A percentile compares a stretch with the other conserved stretches of the same genome.
These are phyloP conservation scores for Xylaria sp. DNA, from an alignment of 2,329 filamentous ascomycete genomes.

Conservation along the genomic window DNA sequence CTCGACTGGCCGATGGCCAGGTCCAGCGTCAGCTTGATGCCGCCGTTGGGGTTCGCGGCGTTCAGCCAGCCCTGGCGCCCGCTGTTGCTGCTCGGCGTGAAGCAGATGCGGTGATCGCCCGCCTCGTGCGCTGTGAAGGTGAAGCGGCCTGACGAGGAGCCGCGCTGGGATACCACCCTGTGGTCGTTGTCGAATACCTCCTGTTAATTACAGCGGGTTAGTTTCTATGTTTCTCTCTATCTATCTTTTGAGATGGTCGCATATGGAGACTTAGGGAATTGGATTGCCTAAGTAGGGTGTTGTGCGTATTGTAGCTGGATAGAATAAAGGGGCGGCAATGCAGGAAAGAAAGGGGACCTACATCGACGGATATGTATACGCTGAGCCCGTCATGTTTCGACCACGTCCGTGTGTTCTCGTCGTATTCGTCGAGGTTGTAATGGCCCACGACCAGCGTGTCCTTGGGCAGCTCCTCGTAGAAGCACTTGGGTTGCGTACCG, in stretches of 20 bases:
- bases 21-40: conserved; percentile 84
- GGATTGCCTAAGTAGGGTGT: neutral
- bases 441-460: conserved; percentile 95
- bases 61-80: conserved; percentile 75
- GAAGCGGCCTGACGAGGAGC: conserved; percentile 78
- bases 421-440: conserved; percentile 85
- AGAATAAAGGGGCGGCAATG: no score
- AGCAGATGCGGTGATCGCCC: conserved; percentile 96
- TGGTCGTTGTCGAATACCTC: conserved; percentile 98
- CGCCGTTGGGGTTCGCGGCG: conserved; percentile 68
- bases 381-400: conserved; percentile 74
- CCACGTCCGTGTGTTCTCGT: conserved; percentile 72
- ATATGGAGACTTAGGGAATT: no score
- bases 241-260: neutral
- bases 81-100: conserved; percentile 79
- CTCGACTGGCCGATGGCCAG: conserved; percentile 93
- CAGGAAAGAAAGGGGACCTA: conserved; percentile 45
- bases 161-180: conserved; percentile 88
- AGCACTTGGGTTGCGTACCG: conserved; percentile 84
- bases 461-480: conserved; percentile 97
- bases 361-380: conserved; percentile 90
- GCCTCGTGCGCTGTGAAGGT: conserved; percentile 94
- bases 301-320: no score
- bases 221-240: no score
- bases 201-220: conserved; percentile 46